Conservation (phyloP, 345 rosid species). For the Linum tenue region DNA sequence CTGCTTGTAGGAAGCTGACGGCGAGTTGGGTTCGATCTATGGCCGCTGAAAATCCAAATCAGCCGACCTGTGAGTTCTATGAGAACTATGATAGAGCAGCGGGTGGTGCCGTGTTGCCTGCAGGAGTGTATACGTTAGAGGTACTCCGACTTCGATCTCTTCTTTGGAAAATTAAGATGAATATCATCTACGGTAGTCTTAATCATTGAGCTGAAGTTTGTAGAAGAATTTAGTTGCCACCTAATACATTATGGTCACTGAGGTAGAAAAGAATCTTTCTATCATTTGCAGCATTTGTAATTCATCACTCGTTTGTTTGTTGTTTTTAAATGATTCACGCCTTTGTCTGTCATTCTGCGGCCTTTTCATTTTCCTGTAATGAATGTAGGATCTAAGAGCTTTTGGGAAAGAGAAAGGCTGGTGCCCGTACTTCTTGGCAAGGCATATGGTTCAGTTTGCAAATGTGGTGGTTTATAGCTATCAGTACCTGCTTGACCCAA, state of each 20-base stretch:
- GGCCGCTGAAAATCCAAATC: slow-evolving; percentile 65
- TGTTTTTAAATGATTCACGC: no score
- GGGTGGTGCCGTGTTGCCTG: slow-evolving; percentile 69
- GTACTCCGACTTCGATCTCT: slow-evolving; percentile 20
- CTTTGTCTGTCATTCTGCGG: no score
- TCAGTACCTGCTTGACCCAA: slow-evolving; percentile 94
- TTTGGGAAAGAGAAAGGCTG: slow-evolving; percentile 81
- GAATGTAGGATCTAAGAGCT: slow-evolving; percentile 61
- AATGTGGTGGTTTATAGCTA: slow-evolving; percentile 92
- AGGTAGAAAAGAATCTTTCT: no score
- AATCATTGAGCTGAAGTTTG: not conserved
- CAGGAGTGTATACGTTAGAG: slow-evolving; percentile 93
- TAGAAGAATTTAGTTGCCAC: no score
- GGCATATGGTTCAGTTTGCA: slow-evolving; percentile 93
- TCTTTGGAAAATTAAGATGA: not conserved
- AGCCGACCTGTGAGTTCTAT: slow-evolving; percentile 70
- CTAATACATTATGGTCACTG: no score
- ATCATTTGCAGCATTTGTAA: no score
- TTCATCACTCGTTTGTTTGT: no score
- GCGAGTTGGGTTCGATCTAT: slow-evolving; percentile 84
- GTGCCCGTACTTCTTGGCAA: slow-evolving; percentile 90
- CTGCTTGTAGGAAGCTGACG: slow-evolving; percentile 80
- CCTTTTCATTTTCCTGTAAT: not conserved
- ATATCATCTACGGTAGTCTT: not conserved
- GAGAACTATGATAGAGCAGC: slow-evolving; percentile 84